Conservation (phyloP, 2,329 filamentous ascomycete species). For the Colletotrichum tanaceti region DNA sequence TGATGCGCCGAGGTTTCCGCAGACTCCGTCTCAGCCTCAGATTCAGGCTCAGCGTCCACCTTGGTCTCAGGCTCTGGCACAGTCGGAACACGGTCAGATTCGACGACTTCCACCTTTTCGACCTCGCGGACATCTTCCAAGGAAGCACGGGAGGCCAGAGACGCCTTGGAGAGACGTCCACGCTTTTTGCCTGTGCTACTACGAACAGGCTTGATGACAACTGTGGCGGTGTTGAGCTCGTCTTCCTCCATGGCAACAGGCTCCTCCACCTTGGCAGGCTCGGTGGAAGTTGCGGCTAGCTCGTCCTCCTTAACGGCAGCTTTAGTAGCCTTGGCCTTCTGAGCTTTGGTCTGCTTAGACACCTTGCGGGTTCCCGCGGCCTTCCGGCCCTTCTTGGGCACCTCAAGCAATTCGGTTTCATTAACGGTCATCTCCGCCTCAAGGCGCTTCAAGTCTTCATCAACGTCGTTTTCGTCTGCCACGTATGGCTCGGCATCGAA, state of each 20-base stretch:
- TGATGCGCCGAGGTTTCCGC: conserved; percentile 24
- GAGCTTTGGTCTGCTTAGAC: conserved; percentile 63
- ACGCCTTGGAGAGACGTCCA: conserved; percentile 49
- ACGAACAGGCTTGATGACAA: conserved; percentile 47
- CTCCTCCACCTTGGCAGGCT: conserved; percentile 33
- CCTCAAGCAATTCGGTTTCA: conserved; percentile 52
- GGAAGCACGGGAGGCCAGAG: conserved; percentile 45
- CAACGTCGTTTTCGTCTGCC: conserved; percentile 60
- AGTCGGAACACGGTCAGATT: background rate
- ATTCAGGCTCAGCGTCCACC: conserved; percentile 6
- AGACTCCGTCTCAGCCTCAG: conserved; percentile 34
- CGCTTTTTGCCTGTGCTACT: conserved; percentile 46
- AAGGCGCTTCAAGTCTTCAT: conserved; percentile 63
- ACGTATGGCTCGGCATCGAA: conserved; percentile 61
- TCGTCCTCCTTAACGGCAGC: conserved; percentile 40
- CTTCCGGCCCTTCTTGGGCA: conserved; percentile 68
- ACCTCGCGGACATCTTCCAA: conserved; percentile 17
- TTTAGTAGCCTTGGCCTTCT: conserved; percentile 55
- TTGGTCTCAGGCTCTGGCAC: background rate
- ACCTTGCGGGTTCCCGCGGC: conserved; percentile 60
- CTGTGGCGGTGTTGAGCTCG: conserved; percentile 57
- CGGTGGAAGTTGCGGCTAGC: conserved; percentile 40
- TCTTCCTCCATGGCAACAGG: conserved; percentile 47
- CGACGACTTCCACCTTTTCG: conserved; percentile 22
- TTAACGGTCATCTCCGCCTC: conserved; percentile 59